Evolutionary conservation across 1,284 basidiomycete species (phyloP).

Genomic region (Inonotus hispidus): DNA sequence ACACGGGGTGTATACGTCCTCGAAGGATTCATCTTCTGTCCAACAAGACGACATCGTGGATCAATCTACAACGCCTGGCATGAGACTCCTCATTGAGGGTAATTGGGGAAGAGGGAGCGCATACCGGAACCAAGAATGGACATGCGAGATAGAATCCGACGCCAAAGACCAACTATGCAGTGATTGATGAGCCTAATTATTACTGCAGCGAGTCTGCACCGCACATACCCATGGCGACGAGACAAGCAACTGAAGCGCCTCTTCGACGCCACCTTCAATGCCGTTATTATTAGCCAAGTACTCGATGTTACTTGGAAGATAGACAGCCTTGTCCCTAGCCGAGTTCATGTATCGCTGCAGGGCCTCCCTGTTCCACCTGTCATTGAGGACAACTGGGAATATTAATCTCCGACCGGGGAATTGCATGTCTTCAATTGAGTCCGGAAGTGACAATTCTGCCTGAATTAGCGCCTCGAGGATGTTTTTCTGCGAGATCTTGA

Average conservation of each 20-base stretch:
- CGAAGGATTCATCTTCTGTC: constrained; percentile 64
- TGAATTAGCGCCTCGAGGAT: constrained; percentile 37
- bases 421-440: constrained; percentile 35
- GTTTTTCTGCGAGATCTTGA: constrained; percentile 33
- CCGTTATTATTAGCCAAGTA: constrained; percentile 66
- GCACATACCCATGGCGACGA: constrained; percentile 43
- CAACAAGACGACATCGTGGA: constrained; percentile 52
- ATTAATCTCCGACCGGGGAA: constrained; percentile 50
- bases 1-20: constrained; percentile 55
- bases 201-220: not conserved
- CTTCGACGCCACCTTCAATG: constrained; percentile 40
- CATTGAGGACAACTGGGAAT: constrained; percentile 61
- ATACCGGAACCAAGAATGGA: constrained; percentile 53
- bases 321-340: constrained; percentile 52
- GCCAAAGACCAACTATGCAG: constrained; percentile 47
- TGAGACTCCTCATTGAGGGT: not conserved
- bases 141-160: constrained; percentile 60
- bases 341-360: constrained; percentile 52
- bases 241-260: constrained; percentile 42
- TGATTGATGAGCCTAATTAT: not conserved
- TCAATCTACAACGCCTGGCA: constrained; percentile 40
- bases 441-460: constrained; percentile 35
- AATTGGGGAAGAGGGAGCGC: constrained; percentile 21
- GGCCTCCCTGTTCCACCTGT: constrained; percentile 52
- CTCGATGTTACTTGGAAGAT: constrained; percentile 63